Conservation (phyloP, 2,329 filamentous ascomycete genomes). For the Podosphaera aphanis region DNA sequence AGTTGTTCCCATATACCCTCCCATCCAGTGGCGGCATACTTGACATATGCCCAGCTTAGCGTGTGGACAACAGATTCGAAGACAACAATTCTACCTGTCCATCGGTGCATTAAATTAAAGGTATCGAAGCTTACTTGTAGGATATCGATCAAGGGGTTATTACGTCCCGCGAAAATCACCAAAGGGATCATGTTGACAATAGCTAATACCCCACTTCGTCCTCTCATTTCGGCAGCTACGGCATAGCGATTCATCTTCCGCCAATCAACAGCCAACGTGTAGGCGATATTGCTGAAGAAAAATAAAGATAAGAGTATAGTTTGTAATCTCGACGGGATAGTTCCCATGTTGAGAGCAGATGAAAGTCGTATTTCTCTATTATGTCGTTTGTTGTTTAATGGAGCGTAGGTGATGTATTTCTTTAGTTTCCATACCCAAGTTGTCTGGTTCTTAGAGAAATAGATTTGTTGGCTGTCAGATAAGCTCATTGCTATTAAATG, state of each 20-base stretch:
- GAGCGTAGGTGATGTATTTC: constrained; percentile 38
- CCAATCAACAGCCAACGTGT: constrained; percentile 40
- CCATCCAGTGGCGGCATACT: constrained; percentile 40
- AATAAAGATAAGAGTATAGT: constrained; percentile 31
- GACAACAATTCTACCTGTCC: constrained; percentile 54
- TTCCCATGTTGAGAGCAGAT: constrained; percentile 34
- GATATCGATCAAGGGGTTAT: constrained; percentile 49
- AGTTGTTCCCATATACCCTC: constrained; percentile 30
- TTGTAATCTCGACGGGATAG: constrained; percentile 41
- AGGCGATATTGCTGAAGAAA: constrained; percentile 34
- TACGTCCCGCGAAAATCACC: constrained; percentile 47
- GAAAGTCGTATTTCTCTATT: constrained; percentile 43
- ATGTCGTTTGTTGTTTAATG: constrained; percentile 39
- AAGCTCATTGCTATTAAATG: constrained; percentile 34
- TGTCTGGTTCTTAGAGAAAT: constrained; percentile 34
- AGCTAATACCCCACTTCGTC: constrained; percentile 43
- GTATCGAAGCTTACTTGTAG: constrained; percentile 57
- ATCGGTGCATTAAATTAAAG: constrained; percentile 56
- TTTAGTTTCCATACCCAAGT: constrained; percentile 38
- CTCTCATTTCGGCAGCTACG: constrained; percentile 28
- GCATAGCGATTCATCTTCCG: constrained; percentile 31
- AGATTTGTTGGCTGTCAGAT: constrained; percentile 27
- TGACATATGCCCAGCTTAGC: constrained; percentile 50
- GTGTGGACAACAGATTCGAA: constrained; percentile 48
- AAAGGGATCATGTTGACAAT: constrained; percentile 55